These are phyloP conservation scores for Carex arenaria DNA, from an alignment of 202 grass and related monocot species.

Conservation along the genomic window DNA sequence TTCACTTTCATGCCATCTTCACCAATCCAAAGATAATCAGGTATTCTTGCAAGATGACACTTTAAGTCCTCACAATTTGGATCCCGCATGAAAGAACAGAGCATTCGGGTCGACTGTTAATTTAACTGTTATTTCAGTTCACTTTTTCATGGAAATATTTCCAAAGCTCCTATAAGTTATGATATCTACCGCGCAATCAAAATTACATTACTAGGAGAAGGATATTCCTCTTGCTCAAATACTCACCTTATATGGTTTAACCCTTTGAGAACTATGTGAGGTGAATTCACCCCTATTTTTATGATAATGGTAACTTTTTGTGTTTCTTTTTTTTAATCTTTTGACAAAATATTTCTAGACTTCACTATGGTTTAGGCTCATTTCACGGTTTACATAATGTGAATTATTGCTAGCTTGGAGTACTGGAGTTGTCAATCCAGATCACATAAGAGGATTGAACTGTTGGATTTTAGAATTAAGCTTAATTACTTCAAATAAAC, in stretches of 20 bases:
- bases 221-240: neutral
- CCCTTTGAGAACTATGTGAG: too few relatives aligned
- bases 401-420: too few relatives aligned
- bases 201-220: neutral
- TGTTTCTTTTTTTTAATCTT: too few relatives aligned
- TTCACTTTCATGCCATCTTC: slow-evolving; percentile 85
- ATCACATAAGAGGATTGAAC: neutral
- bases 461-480: neutral
- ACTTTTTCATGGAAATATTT: neutral
- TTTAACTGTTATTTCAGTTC: slow-evolving; percentile 14
- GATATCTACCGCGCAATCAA: too few relatives aligned
- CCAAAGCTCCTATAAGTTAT: neutral
- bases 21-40: slow-evolving; percentile 61
- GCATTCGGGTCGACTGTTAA: slow-evolving; percentile 51
- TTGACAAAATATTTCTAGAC: too few relatives aligned
- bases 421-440: too few relatives aligned
- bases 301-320: too few relatives aligned
- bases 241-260: too few relatives aligned
- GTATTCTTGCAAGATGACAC: slow-evolving; percentile 46
- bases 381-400: too few relatives aligned
- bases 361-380: neutral
- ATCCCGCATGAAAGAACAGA: slow-evolving; percentile 56
- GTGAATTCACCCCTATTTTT: too few relatives aligned
- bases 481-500: neutral
- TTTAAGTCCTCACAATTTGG: slow-evolving; percentile 50